Evolutionary conservation across 2,329 filamentous ascomycete genomes (phyloP), one percentile per base, ranked within the genome.

Genomic region (Alternaria tenuissima): DNA sequence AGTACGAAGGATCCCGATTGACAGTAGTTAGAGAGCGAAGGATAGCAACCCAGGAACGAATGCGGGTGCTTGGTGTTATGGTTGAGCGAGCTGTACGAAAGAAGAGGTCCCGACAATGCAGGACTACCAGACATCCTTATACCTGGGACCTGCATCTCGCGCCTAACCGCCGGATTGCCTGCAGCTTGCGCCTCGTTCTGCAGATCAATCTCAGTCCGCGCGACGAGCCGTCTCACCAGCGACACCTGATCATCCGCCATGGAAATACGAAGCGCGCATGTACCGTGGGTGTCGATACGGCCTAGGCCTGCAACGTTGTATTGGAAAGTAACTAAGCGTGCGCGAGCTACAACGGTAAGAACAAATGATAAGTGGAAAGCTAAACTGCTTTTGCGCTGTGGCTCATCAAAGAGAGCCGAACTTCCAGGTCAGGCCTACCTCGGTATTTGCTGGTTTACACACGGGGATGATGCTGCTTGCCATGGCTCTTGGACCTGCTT

Each of bases 291-390:
- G 52, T 61, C 26, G 48, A 58, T 56, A 44, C 39, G 58, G 61
- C 55, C 56, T 61, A 62, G 55, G 42, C 43, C 63, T 68, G 64
- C 65, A 63, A 52, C 59, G 53, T 62, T 24, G 65, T 68, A 66
- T 68, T 66, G 63, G 59, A 54, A 54, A 54, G 24, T 28, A 49
- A 44, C 46, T 43, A 43, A 57, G 61, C 65, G 57, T 60, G 49
- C 41, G 55, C 53, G 47, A 52, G 57, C 57, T 52, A 57, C 41
- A 12, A 41, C 26, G 20, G 30, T 32, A 18, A 46, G 39, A 30
- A 53, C 61, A 48, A 55, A 64, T 67, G 42, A 55, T 47, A 59
- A 53, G 57, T 48, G 56, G 53, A 18, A 44, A 14, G 11, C 61
- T 62, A 65, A 44, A 22, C 61, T 57, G 24, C 44, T 57, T 58